Evolutionary conservation across 73 alveolate species (phyloP).

Genomic region (Paramecium sexaurelia): DNA sequence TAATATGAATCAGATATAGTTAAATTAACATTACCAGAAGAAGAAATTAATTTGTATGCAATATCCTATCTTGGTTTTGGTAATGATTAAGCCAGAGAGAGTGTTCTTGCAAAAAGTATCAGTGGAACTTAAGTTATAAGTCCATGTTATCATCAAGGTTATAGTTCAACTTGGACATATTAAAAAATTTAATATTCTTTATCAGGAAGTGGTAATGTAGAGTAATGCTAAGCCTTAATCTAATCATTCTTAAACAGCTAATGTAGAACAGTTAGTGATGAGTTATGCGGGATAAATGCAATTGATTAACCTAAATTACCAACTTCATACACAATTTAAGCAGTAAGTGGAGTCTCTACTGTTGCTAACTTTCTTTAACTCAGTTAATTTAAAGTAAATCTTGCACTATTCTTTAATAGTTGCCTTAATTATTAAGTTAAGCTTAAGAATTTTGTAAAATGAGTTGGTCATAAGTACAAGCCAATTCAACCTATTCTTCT

Average conservation of each 20-base stretch:
- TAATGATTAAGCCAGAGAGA: conserved; percentile 47
- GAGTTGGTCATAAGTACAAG: conserved; percentile 3
- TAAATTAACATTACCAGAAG: neutral
- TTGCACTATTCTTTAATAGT: neutral
- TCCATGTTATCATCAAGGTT: conserved; percentile 7
- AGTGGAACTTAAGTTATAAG: neutral
- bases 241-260: neutral
- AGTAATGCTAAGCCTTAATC: neutral
- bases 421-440: neutral
- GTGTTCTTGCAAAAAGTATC: neutral
- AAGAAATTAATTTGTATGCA: conserved; percentile 17
- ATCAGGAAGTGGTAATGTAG: neutral
- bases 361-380: neutral
- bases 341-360: neutral
- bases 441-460: neutral
- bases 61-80: conserved; percentile 67
- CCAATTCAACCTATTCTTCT: neutral
- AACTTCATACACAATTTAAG: neutral
- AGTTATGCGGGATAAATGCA: neutral
- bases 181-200: neutral
- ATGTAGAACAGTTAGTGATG: neutral
- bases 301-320: neutral
- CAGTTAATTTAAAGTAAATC: neutral
- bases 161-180: neutral
- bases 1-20: neutral